phyloP scores from a whole-genome alignment of 176 grass and related monocot species.

The Coix lacrymajobi region DNA sequence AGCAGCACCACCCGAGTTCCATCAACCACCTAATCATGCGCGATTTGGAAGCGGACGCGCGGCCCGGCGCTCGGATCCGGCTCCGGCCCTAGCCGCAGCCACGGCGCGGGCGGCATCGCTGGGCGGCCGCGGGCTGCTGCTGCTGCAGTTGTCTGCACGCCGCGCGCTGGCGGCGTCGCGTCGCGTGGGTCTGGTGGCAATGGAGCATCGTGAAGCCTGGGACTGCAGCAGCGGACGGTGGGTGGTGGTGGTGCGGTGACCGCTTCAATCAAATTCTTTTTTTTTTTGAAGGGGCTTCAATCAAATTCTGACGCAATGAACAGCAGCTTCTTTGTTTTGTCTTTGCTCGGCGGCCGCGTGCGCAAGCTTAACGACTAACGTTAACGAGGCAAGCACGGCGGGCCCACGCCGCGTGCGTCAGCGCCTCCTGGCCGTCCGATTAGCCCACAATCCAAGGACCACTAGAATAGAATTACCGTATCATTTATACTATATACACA shows the following conservation, averaged over 20 bases:
- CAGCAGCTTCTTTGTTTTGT: neutral
- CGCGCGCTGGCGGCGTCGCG: neutral
- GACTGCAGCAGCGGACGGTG: neutral
- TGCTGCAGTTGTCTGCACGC: neutral
- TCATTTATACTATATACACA: neutral
- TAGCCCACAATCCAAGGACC: neutral
- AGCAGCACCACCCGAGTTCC: neutral
- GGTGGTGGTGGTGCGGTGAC: neutral
- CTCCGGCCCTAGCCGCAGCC: neutral
- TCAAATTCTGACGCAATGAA: neutral
- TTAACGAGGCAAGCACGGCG: neutral
- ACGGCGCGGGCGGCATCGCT: neutral
- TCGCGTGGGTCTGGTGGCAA: neutral
- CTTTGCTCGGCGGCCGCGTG: neutral
- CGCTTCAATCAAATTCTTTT: constrained; percentile 10
- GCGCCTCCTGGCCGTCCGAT: constrained; percentile 9
- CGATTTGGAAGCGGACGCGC: neutral
- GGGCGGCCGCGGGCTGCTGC: neutral
- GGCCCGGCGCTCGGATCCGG: neutral
- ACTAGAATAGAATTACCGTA: neutral
- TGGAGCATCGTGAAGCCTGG: neutral
- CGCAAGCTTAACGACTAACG: neutral
- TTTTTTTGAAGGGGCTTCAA: too few relatives aligned
- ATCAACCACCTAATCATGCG: constrained; percentile 1
- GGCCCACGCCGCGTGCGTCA: neutral